phyloP scores from a whole-genome alignment of 1,139 yeast genomes.

The Protomyces lactucae-debilis region DNA sequence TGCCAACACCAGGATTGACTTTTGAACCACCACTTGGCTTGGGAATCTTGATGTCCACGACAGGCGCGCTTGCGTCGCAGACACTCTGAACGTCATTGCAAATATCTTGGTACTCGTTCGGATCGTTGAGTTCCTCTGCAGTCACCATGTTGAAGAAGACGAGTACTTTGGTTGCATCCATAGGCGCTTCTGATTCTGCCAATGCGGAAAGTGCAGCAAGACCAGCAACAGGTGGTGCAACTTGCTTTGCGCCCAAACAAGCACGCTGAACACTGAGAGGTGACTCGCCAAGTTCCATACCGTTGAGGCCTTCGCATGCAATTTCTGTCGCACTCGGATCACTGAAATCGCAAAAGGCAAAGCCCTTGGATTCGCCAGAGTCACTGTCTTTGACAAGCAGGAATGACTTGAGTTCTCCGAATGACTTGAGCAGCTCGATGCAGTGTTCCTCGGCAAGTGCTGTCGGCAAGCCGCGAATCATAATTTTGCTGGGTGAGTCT shows the following conservation, averaged over 20 bases:
- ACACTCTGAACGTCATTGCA: slow-evolving; percentile 52
- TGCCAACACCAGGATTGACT: slow-evolving; percentile 61
- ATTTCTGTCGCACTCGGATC: slow-evolving; percentile 36
- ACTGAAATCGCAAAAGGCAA: slow-evolving; percentile 45
- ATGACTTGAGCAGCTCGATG: slow-evolving; percentile 40
- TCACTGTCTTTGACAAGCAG: slow-evolving; percentile 41
- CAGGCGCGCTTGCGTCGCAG: slow-evolving; percentile 51
- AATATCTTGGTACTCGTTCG: slow-evolving; percentile 49
- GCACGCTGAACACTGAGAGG: slow-evolving; percentile 40
- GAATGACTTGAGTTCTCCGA: slow-evolving; percentile 42
- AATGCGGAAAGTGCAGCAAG: slow-evolving; percentile 34
- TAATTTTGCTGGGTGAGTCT: slow-evolving; percentile 41
- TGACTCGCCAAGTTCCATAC: slow-evolving; percentile 39
- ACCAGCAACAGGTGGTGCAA: slow-evolving; percentile 32
- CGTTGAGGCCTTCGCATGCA: slow-evolving; percentile 38
- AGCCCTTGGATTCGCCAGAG: slow-evolving; percentile 42
- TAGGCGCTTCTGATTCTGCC: slow-evolving; percentile 31
- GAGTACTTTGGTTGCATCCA: slow-evolving; percentile 48
- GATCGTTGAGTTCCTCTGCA: slow-evolving; percentile 58
- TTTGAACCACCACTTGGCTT: slow-evolving; percentile 48
- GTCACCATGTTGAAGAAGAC: slow-evolving; percentile 63
- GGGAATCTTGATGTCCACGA: slow-evolving; percentile 59
- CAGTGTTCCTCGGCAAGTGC: slow-evolving; percentile 43
- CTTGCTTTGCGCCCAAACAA: slow-evolving; percentile 39
- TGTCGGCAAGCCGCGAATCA: slow-evolving; percentile 44